These are phyloP conservation scores for Spizellomyces sp. DNA, from an alignment of 192 early-diverging fungal species.

Conservation along the genomic window DNA sequence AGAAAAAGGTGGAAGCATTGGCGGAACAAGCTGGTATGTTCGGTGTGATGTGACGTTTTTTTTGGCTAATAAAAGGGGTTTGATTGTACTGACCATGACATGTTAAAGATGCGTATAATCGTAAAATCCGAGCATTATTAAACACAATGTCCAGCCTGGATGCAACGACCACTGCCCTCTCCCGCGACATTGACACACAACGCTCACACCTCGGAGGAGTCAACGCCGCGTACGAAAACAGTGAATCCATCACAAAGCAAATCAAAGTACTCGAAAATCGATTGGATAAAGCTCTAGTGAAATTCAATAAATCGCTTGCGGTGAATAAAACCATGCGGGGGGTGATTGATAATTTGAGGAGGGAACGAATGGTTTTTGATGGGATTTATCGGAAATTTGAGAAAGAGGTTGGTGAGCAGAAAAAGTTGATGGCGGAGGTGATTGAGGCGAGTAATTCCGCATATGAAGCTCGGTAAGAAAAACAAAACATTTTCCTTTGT, in stretches of 20 bases:
- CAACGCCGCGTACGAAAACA: slow-evolving; percentile 52
- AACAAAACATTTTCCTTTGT: background rate
- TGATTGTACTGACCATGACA: background rate
- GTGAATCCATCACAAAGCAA: slow-evolving; percentile 55
- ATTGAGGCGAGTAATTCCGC: slow-evolving; percentile 63
- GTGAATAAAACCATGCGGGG: slow-evolving; percentile 57
- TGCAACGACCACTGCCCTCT: slow-evolving; percentile 34
- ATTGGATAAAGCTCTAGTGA: slow-evolving; percentile 60
- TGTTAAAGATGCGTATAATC: slow-evolving; percentile 42
- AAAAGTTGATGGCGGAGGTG: slow-evolving; percentile 65
- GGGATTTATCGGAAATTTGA: slow-evolving; percentile 63
- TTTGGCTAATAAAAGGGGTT: background rate
- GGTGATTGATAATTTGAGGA: slow-evolving; percentile 56
- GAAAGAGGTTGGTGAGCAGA: slow-evolving; percentile 56
- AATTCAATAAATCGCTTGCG: slow-evolving; percentile 62
- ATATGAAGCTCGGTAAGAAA: slow-evolving; percentile 56
- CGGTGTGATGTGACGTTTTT: background rate
- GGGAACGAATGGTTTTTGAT: slow-evolving; percentile 63
- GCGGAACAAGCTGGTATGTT: slow-evolving; percentile 54
- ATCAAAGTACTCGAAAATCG: slow-evolving; percentile 58
- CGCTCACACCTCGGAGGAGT: slow-evolving; percentile 55
- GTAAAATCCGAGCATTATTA: slow-evolving; percentile 42
- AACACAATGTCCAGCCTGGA: slow-evolving; percentile 43
- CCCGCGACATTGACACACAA: slow-evolving; percentile 51
- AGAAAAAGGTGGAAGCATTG: slow-evolving; percentile 54